These are phyloP conservation scores for Cercospora zeae-maydis DNA, from an alignment of 2,329 filamentous ascomycete genomes.

Conservation along the genomic window DNA sequence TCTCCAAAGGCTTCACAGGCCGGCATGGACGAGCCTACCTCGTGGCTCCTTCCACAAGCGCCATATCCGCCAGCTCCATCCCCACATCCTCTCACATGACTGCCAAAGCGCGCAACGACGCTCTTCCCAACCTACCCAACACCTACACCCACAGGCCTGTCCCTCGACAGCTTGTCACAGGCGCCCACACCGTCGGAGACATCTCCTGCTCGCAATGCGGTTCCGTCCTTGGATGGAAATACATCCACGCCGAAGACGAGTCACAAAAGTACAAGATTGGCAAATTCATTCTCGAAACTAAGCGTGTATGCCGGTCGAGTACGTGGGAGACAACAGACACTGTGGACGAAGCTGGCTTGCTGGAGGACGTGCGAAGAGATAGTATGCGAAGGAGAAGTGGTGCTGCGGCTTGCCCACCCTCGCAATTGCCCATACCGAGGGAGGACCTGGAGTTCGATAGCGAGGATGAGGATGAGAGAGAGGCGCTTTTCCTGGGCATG, in stretches of 20 bases:
- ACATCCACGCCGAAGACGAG: slow-evolving; percentile 60
- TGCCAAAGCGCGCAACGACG: slow-evolving; percentile 28
- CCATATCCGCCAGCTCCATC: slow-evolving; percentile 22
- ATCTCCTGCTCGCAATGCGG: slow-evolving; percentile 57
- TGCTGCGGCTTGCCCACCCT: slow-evolving; percentile 22
- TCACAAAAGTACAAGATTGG: slow-evolving; percentile 62
- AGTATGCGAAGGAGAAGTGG: slow-evolving; percentile 55
- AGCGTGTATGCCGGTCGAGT: slow-evolving; percentile 48
- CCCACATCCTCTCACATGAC: slow-evolving; percentile 23
- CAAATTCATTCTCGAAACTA: slow-evolving; percentile 64
- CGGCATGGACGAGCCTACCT: slow-evolving; percentile 63
- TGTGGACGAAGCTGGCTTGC: slow-evolving; percentile 24
- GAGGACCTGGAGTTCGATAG: slow-evolving; percentile 57
- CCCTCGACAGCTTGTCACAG: slow-evolving; percentile 59
- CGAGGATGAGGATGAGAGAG: slow-evolving; percentile 64
- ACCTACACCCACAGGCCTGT: slow-evolving; percentile 56
- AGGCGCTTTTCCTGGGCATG: slow-evolving; percentile 60
- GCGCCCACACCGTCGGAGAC: slow-evolving; percentile 60
- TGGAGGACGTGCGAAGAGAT: slow-evolving; percentile 23
- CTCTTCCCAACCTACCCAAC: slow-evolving; percentile 52
- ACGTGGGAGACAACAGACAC: slow-evolving; percentile 49
- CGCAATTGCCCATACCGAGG: slow-evolving; percentile 18
- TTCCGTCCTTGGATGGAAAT: slow-evolving; percentile 61
- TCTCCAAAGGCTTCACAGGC: slow-evolving; percentile 63
- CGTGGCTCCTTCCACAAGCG: slow-evolving; percentile 47